A percentile compares a stretch with the other conserved stretches of the same genome.
phyloP scores from a whole-genome alignment of 495 filamentous ascomycete species.

The Aspergillus baeticus region DNA sequence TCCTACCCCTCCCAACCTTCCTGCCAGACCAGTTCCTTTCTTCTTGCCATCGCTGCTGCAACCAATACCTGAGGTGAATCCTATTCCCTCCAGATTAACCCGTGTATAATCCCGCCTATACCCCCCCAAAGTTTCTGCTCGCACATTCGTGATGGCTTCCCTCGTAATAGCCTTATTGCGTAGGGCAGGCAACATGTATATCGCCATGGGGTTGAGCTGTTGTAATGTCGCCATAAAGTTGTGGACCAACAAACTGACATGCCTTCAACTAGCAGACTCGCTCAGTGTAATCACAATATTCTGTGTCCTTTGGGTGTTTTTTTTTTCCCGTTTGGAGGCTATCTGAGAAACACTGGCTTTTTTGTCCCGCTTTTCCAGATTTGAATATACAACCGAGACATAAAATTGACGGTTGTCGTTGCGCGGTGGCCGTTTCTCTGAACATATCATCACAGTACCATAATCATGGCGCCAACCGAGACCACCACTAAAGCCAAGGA shows the following conservation, averaged over 20 bases:
- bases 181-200: conserved; percentile 22
- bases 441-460: background rate
- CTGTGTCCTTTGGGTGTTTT: conserved; percentile 7
- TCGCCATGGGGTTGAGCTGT: conserved; percentile 11
- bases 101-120: background rate
- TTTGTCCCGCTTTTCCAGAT: background rate
- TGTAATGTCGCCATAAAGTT: conserved; percentile 18
- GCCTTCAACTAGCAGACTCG: conserved; percentile 19
- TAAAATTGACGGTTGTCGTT: conserved; percentile 6
- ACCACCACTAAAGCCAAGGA: conserved; percentile 31
- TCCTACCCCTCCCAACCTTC: no score
- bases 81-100: background rate
- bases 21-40: background rate
- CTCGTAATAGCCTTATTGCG: conserved; percentile 24
- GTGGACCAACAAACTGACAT: conserved; percentile 22
- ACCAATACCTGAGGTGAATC: conserved; percentile 16
- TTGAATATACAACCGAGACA: background rate
- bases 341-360: conserved; percentile 1
- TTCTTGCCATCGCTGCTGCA: background rate
- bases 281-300: conserved; percentile 12
- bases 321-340: conserved; percentile 1
- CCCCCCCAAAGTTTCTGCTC: background rate
- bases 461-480: conserved; percentile 32
- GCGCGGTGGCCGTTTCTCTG: background rate
- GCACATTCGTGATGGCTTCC: conserved; percentile 3